Percentiles rank a stretch among this genome's conserved stretches.
Evolutionary conservation across 2,329 filamentous ascomycete species (phyloP).

Genomic region (Colletotrichum nymphaeae): DNA sequence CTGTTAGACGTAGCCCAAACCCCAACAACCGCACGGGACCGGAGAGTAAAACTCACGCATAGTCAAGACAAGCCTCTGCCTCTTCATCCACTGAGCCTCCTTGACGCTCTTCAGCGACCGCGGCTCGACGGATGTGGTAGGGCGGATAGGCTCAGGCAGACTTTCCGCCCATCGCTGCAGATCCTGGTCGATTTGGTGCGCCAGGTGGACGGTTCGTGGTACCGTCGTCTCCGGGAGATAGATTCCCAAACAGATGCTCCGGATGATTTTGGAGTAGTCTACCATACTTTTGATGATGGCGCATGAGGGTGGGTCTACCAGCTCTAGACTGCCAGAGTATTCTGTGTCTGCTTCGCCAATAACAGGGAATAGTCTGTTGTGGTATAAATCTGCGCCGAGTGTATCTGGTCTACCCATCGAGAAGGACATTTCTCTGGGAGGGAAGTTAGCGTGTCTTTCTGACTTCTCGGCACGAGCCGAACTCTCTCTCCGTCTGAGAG

Average conservation of each 20-base stretch:
- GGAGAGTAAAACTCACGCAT: conserved; percentile 34
- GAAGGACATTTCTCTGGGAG: conserved; percentile 56
- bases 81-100: conserved; percentile 42
- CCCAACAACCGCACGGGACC: neutral
- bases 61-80: conserved; percentile 41
- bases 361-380: conserved; percentile 52
- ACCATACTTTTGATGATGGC: conserved; percentile 43
- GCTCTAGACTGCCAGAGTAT: conserved; percentile 8
- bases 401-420: conserved; percentile 60
- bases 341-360: conserved; percentile 34
- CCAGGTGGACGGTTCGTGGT: conserved; percentile 37
- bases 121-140: conserved; percentile 28
- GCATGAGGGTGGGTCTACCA: conserved; percentile 41
- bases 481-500: neutral
- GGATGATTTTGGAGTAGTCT: conserved; percentile 42
- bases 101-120: conserved; percentile 35
- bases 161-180: conserved; percentile 39
- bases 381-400: conserved; percentile 59
- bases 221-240: conserved; percentile 39
- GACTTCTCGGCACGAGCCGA: neutral
- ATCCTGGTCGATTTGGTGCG: conserved; percentile 39
- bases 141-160: conserved; percentile 39
- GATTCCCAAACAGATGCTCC: conserved; percentile 40
- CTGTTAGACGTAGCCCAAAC: neutral
- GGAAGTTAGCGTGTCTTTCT: conserved; percentile 1